A percentile compares a stretch with the other conserved stretches of the same genome.
These are phyloP conservation scores for Antrodiella citrinella DNA, from an alignment of 768 basidiomycete species.

Conservation along the genomic window DNA sequence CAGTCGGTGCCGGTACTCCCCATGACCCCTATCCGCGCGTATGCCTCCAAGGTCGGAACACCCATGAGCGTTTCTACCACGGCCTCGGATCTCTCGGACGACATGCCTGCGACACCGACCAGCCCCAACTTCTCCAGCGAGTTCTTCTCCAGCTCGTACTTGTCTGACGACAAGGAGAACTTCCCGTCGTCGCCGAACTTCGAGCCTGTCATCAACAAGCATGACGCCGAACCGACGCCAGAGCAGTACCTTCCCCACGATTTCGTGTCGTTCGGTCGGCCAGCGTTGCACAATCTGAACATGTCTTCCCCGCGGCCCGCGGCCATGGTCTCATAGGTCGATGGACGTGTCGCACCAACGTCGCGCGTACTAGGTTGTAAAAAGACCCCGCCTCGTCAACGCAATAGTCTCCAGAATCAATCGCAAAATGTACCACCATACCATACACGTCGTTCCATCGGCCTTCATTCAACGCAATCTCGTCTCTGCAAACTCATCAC, in stretches of 20 bases:
- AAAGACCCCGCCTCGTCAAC: constrained; percentile 25
- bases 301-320: constrained; percentile 47
- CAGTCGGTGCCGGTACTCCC: constrained; percentile 44
- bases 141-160: constrained; percentile 51
- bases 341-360: constrained; percentile 9
- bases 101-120: constrained; percentile 77
- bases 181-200: constrained; percentile 47
- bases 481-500: constrained; percentile 27
- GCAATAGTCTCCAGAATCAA: constrained; percentile 29
- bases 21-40: constrained; percentile 51
- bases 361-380: constrained; percentile 35
- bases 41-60: constrained; percentile 49
- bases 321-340: constrained; percentile 49
- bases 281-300: constrained; percentile 73
- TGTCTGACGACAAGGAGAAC: constrained; percentile 80
- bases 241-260: constrained; percentile 78
- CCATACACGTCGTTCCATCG: constrained; percentile 46
- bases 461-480: constrained; percentile 46
- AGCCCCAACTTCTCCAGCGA: constrained; percentile 52
- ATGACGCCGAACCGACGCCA: constrained; percentile 55
- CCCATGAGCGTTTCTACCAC: constrained; percentile 71
- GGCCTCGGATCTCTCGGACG: constrained; percentile 70
- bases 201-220: constrained; percentile 68
- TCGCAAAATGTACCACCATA: constrained; percentile 75
- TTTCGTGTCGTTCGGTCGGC: constrained; percentile 71